Base-by-base conservation (phyloP, 495 filamentous ascomycete species). In the Penicillium cataractarum region DNA sequence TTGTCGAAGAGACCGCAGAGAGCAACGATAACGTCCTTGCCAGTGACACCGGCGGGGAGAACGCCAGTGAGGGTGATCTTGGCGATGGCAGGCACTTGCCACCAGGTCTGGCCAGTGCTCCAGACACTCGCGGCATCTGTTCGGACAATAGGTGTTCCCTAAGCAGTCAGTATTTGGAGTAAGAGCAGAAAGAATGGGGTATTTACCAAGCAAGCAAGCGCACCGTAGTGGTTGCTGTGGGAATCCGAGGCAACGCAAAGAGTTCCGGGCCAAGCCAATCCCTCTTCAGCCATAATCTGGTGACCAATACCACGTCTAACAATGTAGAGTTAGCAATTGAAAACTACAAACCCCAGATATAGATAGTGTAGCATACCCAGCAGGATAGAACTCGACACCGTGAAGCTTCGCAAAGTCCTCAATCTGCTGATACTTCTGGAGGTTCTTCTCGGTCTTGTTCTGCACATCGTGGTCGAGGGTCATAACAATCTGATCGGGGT, bases 381-480 rank as follows among this genome's bases (percentile, higher is more conserved):
- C 91, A 12, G 90, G 89, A 68, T 91, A 97, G 71, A 96, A 96
- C 58, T 89, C 87, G 4, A 96, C 84, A 1, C 89, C 90, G 46
- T 97, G 92, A 46, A 85, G 82, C 62, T 82, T 83, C 6, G 95
- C 95, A 73, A 97, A 97, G 60, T 87, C 84, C 72, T 97, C 91
- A 63, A 99, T 97, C 71, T 90, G 87, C 5, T 69, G 64, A 71
- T 97, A 97, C 69, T 97, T 97, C 69, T 87, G 86, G 19, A 97
- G 73, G 73, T 97, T 97, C 58, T 85, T 74, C 49, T 92, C 90
- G 68, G 78, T 86, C 76, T 90, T 91, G 74, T 97, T 97, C 68
- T 96, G 91, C 1, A 97, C 92, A 65, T 98, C 93, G 70, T 97
- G 95, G 73, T 98, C 94, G 7, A 98, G 82, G 0, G 93, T 91